Evolutionary conservation across 1,284 basidiomycete genomes (phyloP).

Genomic region (Tilletia walkeri): DNA sequence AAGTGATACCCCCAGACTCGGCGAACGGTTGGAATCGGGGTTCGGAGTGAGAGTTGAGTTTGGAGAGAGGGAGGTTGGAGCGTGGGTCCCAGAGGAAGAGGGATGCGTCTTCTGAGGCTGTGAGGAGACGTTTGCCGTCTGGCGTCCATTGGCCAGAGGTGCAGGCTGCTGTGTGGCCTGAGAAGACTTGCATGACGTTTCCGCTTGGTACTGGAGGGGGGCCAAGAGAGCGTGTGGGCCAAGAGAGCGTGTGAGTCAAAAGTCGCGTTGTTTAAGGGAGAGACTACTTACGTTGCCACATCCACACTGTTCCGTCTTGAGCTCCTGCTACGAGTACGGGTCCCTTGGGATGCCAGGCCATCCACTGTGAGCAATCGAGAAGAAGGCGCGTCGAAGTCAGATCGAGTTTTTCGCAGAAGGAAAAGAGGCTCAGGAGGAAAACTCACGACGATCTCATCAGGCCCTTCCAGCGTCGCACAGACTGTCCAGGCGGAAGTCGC

Average conservation of each 20-base stretch:
- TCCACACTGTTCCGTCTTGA: constrained; percentile 92
- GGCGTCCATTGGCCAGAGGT: constrained; percentile 89
- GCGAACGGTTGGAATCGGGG: constrained; percentile 30
- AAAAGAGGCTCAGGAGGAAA: no score
- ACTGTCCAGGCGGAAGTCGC: constrained; percentile 84
- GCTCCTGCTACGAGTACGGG: constrained; percentile 83
- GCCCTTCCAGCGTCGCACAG: constrained; percentile 83
- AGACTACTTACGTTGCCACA: constrained; percentile 77
- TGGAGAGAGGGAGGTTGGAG: constrained; percentile 72
- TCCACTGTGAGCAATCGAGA: constrained; percentile 64
- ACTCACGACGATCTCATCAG: constrained; percentile 84
- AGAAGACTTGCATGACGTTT: constrained; percentile 90
- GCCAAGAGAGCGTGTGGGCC: constrained; percentile 8
- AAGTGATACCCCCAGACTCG: constrained; percentile 75
- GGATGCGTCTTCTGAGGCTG: constrained; percentile 77
- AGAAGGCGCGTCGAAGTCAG: no score
- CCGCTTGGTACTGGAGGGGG: constrained; percentile 75
- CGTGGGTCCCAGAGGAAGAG: constrained; percentile 92
- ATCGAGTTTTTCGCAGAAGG: no score
- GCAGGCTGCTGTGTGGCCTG: constrained; percentile 80
- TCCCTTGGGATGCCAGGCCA: constrained; percentile 95
- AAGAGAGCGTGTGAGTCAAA: background rate
- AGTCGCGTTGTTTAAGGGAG: background rate
- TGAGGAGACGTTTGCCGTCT: constrained; percentile 73
- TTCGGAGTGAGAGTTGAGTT: constrained; percentile 64